Conservation (phyloP, 2,329 filamentous ascomycete genomes). For the Clathrospora elynae region DNA sequence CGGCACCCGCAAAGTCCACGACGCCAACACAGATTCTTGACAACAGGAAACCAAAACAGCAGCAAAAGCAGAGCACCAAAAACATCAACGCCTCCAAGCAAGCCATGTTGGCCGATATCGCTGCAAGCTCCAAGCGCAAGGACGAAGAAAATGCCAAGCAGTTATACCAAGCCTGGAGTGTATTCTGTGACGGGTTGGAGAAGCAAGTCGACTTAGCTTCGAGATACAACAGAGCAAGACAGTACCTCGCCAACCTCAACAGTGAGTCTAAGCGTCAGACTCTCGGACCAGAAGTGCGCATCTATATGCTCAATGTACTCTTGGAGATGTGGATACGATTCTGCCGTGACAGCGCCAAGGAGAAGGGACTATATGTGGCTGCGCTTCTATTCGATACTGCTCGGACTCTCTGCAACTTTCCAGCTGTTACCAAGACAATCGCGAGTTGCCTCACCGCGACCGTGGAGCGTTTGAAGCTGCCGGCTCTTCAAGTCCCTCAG, state of each 20-base stretch:
- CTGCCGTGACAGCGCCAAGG: constrained; percentile 38
- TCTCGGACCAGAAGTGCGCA: constrained; percentile 53
- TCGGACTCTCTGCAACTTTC: constrained; percentile 34
- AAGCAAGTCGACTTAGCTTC: constrained; percentile 51
- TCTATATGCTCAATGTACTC: constrained; percentile 58
- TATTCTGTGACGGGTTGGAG: constrained; percentile 54
- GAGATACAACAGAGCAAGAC: constrained; percentile 57
- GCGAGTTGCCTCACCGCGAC: constrained; percentile 42
- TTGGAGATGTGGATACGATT: constrained; percentile 55
- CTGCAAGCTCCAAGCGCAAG: constrained; percentile 50
- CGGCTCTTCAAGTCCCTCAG: constrained; percentile 40
- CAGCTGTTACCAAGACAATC: constrained; percentile 39
- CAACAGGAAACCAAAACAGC: constrained; percentile 28
- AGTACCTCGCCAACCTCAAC: constrained; percentile 54
- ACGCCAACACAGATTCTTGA: constrained; percentile 18
- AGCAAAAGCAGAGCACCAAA: constrained; percentile 33
- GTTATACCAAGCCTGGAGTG: constrained; percentile 54
- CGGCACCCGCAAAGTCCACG: constrained; percentile 14
- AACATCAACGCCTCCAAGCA: constrained; percentile 49
- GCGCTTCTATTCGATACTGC: constrained; percentile 43
- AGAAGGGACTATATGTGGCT: constrained; percentile 39
- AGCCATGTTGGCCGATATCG: constrained; percentile 52
- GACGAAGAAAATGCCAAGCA: constrained; percentile 50
- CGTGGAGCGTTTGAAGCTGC: constrained; percentile 49
- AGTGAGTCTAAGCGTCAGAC: constrained; percentile 47